Evolutionary conservation across 208 protist genomes (phyloP).

Genomic region (Acanthamoeba castellanii): DNA sequence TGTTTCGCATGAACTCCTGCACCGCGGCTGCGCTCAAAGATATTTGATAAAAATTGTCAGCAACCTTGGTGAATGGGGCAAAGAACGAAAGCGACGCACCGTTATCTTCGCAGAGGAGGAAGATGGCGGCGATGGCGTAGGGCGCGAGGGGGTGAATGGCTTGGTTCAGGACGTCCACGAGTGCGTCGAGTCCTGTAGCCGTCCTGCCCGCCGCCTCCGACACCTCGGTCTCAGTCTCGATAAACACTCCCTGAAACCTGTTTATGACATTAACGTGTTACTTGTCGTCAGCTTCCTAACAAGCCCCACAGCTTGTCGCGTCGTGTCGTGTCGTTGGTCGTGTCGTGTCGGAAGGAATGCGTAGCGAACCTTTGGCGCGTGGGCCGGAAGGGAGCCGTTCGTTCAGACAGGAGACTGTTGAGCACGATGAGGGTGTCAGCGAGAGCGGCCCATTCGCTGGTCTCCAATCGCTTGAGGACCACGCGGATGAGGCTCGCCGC

Average conservation of each 20-base stretch:
- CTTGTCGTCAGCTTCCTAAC: neutral
- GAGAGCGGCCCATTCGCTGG: neutral
- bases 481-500: neutral
- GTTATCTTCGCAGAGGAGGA: neutral
- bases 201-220: neutral
- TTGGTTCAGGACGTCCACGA: neutral
- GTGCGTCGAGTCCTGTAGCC: neutral
- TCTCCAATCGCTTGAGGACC: neutral
- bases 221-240: neutral
- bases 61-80: too few relatives aligned
- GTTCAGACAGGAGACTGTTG: neutral
- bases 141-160: neutral
- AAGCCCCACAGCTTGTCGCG: neutral
- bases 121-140: neutral
- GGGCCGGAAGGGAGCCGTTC: neutral
- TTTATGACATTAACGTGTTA: neutral
- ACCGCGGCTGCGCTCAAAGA: neutral
- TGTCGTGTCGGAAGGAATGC: neutral
- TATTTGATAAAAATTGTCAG: too few relatives aligned
- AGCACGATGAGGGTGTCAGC: neutral
- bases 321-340: neutral
- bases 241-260: neutral
- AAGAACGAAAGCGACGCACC: neutral
- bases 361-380: neutral
- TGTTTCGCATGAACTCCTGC: neutral